A percentile compares a stretch with the other conserved stretches of the same genome.
Conservation (phyloP, 768 basidiomycete genomes). For the Psilocybe azurescens region DNA sequence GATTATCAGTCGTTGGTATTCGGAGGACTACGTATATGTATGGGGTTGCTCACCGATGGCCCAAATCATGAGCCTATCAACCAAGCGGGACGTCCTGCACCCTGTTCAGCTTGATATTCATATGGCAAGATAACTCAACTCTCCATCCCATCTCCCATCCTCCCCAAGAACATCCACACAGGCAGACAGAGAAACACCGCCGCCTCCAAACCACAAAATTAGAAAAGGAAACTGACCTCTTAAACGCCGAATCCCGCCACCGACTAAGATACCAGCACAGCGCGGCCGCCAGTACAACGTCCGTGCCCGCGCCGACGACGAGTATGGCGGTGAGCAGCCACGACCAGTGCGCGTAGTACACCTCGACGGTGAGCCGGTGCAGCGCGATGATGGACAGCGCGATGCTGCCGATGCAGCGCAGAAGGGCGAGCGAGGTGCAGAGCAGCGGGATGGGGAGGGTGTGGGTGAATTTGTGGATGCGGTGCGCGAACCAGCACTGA, state of each 20-base stretch:
- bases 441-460: slow-evolving; percentile 15
- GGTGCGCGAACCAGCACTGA: slow-evolving; percentile 28
- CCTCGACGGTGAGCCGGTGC: slow-evolving; percentile 14
- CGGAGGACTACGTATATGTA: neutral
- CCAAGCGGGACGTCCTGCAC: slow-evolving; percentile 10
- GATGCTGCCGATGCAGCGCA: slow-evolving; percentile 23
- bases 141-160: too few species aligned
- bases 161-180: too few species aligned
- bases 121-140: too few species aligned
- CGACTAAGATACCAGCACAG: slow-evolving; percentile 26
- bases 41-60: slow-evolving; percentile 8
- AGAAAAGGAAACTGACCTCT: slow-evolving; percentile 12
- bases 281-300: slow-evolving; percentile 20
- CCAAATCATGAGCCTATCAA: slow-evolving; percentile 18
- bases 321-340: slow-evolving; percentile 28
- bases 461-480: slow-evolving; percentile 25
- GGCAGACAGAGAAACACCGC: too few species aligned
- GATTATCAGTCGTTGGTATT: neutral
- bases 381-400: slow-evolving; percentile 18
- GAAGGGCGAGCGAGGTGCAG: slow-evolving; percentile 17
- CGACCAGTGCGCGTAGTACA: slow-evolving; percentile 15
- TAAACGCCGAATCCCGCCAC: slow-evolving; percentile 15
- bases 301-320: slow-evolving; percentile 21
- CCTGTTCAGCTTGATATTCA: too few species aligned
- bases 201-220: neutral